These are phyloP conservation scores for Ascosphaera acerosa DNA, from an alignment of 2,329 filamentous ascomycete genomes.

Conservation along the genomic window DNA sequence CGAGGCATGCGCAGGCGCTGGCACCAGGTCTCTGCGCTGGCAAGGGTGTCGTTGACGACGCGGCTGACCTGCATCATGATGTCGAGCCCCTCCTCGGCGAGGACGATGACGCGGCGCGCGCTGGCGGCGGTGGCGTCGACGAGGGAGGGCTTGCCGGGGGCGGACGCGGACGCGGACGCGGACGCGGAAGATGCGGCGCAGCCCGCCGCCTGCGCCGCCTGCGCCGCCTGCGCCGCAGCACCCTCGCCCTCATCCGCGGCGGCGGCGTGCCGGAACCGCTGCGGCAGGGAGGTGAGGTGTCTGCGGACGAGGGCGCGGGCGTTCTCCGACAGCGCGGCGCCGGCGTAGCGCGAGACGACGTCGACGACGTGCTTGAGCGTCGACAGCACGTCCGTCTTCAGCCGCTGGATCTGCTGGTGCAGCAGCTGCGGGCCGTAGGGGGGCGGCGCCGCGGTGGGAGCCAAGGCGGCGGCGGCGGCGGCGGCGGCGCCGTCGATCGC, in stretches of 20 bases:
- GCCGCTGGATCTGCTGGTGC: conserved; percentile 32
- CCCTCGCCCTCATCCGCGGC: conserved; percentile 19
- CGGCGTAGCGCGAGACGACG: conserved; percentile 69
- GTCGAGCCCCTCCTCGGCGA: conserved; percentile 74
- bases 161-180: conserved; percentile 13
- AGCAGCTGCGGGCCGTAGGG: conserved; percentile 15
- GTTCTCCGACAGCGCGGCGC: conserved; percentile 76
- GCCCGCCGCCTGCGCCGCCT: too few relatives aligned
- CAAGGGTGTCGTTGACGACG: conserved; percentile 69
- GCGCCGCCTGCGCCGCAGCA: conserved; percentile 14
- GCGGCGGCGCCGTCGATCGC: conserved; percentile 6
- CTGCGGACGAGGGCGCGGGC: conserved; percentile 58
- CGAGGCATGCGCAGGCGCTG: conserved; percentile 39
- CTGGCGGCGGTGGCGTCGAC: conserved; percentile 19
- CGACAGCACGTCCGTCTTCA: conserved; percentile 48
- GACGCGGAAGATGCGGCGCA: too few relatives aligned
- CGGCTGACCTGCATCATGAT: conserved; percentile 84
- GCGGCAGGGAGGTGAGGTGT: conserved; percentile 63
- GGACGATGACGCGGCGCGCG: conserved; percentile 55
- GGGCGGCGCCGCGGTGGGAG: conserved; percentile 17
- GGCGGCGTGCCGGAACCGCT: conserved; percentile 52
- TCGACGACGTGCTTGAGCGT: conserved; percentile 60
- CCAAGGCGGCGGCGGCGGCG: too few relatives aligned
- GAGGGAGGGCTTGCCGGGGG: too few relatives aligned
- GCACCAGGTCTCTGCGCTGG: conserved; percentile 80